Percentiles rank a stretch among this genome's conserved stretches.
Evolutionary conservation across 2,329 filamentous ascomycete species (phyloP).

Genomic region (Claviceps sp.): DNA sequence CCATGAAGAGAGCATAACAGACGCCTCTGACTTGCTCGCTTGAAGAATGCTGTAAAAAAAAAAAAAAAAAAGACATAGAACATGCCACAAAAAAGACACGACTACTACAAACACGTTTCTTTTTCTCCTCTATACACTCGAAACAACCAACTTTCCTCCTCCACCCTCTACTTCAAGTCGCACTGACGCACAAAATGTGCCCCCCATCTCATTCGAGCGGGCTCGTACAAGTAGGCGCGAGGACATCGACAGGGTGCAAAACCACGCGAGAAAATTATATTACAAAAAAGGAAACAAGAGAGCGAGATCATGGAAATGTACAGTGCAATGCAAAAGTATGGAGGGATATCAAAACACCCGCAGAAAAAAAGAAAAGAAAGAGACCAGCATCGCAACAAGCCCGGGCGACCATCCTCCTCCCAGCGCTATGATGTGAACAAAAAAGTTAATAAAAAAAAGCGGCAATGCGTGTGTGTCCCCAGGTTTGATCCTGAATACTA

Average conservation of each 20-base stretch:
- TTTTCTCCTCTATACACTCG: not conserved
- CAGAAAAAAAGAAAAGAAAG: not conserved
- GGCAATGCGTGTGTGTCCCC: not conserved
- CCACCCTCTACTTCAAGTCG: not conserved
- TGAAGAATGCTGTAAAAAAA: not conserved
- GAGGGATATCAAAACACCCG: conserved; percentile 1
- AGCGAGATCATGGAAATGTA: not conserved
- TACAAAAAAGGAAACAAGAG: not conserved
- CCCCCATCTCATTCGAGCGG: not conserved
- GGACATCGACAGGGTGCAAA: too few species aligned
- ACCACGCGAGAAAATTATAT: not conserved
- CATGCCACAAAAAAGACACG: not conserved
- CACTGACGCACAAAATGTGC: not conserved
- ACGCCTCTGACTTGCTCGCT: not conserved
- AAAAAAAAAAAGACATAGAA: not conserved
- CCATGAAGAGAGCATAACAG: not conserved
- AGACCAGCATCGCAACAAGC: not conserved
- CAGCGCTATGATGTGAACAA: not conserved
- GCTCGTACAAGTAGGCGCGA: too few species aligned
- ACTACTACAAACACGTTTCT: not conserved
- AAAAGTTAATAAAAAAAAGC: not conserved
- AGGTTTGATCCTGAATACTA: not conserved
- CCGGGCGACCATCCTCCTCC: not conserved
- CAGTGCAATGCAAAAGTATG: not conserved
- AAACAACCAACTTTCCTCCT: not conserved